These are phyloP conservation scores for Ustilago nuda DNA, from an alignment of 1,284 basidiomycete species.

Conservation along the genomic window DNA sequence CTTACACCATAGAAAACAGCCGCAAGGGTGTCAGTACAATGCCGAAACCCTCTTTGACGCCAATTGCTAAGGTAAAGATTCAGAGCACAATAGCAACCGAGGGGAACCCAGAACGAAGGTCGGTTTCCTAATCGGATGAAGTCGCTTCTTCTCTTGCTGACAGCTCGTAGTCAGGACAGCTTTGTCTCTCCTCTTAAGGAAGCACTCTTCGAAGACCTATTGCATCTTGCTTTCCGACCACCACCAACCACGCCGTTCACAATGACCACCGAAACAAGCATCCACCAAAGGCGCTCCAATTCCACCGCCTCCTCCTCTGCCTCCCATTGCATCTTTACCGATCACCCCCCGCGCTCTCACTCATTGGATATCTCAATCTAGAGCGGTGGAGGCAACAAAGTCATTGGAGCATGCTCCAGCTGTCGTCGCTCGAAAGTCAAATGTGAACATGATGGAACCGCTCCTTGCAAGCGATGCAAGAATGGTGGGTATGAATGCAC, in stretches of 20 bases:
- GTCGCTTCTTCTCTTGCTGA: background rate
- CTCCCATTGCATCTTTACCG: background rate
- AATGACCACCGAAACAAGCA: constrained; percentile 12
- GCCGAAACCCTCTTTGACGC: too few relatives aligned
- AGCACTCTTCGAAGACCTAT: background rate
- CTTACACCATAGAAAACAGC: too few relatives aligned
- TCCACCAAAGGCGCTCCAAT: constrained; percentile 6
- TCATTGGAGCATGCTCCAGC: constrained; percentile 26
- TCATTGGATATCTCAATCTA: background rate
- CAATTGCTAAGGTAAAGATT: too few relatives aligned
- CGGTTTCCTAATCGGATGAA: background rate
- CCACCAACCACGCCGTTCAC: background rate
- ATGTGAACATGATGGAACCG: constrained; percentile 29
- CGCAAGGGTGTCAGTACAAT: too few relatives aligned
- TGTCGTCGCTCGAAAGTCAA: constrained; percentile 39
- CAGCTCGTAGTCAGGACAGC: too few relatives aligned
- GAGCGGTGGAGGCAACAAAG: constrained; percentile 5
- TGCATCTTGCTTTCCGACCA: background rate
- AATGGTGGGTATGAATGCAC: constrained; percentile 35
- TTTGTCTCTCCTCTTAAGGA: too few relatives aligned
- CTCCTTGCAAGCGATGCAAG: constrained; percentile 31
- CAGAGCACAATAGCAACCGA: background rate
- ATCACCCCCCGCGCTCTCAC: background rate
- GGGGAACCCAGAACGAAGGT: background rate
- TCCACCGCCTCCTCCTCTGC: constrained; percentile 9